Base-by-base conservation (phyloP, 495 filamentous ascomycete species). In the Trichocladium uniseriatum region DNA sequence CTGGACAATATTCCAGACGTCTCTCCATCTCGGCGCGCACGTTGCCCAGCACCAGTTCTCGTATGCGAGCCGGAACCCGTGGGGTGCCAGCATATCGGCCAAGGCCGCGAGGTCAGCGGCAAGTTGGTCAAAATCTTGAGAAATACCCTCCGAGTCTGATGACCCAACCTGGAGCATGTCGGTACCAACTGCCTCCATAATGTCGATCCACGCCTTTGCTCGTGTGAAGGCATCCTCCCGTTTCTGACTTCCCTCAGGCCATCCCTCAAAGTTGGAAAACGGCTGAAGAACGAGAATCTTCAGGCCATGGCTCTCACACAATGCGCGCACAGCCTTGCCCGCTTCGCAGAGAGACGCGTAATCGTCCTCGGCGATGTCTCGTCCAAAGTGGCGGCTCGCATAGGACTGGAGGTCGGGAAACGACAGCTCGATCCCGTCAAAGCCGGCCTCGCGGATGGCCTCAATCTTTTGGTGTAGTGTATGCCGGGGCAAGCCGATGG, bases 1-100 rank as follows among this genome's bases (percentile, higher is more conserved):
- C 38, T 74, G 52, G 5, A 85, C 78, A 20, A 90, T 82, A 1
- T 78, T 68, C 79, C 81, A 88, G 11, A 81, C 80, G 21, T 78
- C 71, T 45, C 70, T 73, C 85, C 85, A 91, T 6, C 63, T 72
- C 5, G 80, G 80, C 0, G 84, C 84, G 24, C 79, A 76, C 0
- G 83, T 82, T 1, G 82, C 80, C 87, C 86, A 91, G 65, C 84
- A 87, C 84, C 86, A 89, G 53, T 89, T 89, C 62, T 91, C 86
- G 51, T 89, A 91, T 1, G 84, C 85, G 10, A 91, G 63, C 8
- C 79, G 69, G 53, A 78, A 76, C 0, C 71, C 68, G 20, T 75
- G 68, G 19, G 66, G 54, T 3, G 77, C 74, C 2, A 86, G 75
- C 49, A 87, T 61, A 40, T 87, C 81, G 11, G 77, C 78, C 15